These are phyloP conservation scores for Boletellus sp. DNA, from an alignment of 1,284 basidiomycete species.

Conservation along the genomic window DNA sequence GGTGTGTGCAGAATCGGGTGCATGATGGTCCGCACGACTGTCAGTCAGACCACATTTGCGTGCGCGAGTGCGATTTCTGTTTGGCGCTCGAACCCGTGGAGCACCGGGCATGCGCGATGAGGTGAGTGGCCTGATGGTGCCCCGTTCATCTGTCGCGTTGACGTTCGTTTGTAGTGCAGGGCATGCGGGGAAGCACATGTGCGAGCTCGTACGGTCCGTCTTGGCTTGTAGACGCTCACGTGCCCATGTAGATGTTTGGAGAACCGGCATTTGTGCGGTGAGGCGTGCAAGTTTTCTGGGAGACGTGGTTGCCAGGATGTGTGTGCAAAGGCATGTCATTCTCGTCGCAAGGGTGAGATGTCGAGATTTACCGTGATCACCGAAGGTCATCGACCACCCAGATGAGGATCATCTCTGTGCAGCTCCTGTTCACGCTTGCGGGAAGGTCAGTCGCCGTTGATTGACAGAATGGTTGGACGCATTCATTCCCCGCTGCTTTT, in stretches of 20 bases:
- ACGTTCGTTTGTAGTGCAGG: constrained; percentile 45
- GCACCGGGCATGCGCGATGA: constrained; percentile 39
- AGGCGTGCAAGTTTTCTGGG: constrained; percentile 40
- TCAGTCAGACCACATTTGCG: constrained; percentile 45
- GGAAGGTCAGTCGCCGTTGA: constrained; percentile 38
- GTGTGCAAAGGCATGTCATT: constrained; percentile 45
- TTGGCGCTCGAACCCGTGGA: constrained; percentile 33
- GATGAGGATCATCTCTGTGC: constrained; percentile 52
- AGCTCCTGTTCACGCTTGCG: constrained; percentile 52
- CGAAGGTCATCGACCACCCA: constrained; percentile 41
- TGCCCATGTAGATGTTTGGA: constrained; percentile 41
- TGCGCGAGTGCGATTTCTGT: constrained; percentile 41
- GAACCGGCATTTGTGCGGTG: constrained; percentile 49
- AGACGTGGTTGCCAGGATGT: constrained; percentile 45
- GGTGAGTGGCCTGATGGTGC: constrained; percentile 34
- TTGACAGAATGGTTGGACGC: background rate
- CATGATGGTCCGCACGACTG: constrained; percentile 51
- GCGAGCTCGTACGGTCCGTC: constrained; percentile 17
- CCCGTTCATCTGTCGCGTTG: too few relatives aligned
- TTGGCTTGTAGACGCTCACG: background rate
- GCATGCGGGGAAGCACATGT: constrained; percentile 54
- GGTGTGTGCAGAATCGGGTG: constrained; percentile 42
- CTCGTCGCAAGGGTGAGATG: background rate
- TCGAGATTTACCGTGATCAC: background rate
- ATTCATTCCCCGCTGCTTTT: background rate